A percentile compares a stretch with the other conserved stretches of the same genome.
phyloP scores from a whole-genome alignment of 179 eudicot genomes.

The Actinidia chinensis region DNA sequence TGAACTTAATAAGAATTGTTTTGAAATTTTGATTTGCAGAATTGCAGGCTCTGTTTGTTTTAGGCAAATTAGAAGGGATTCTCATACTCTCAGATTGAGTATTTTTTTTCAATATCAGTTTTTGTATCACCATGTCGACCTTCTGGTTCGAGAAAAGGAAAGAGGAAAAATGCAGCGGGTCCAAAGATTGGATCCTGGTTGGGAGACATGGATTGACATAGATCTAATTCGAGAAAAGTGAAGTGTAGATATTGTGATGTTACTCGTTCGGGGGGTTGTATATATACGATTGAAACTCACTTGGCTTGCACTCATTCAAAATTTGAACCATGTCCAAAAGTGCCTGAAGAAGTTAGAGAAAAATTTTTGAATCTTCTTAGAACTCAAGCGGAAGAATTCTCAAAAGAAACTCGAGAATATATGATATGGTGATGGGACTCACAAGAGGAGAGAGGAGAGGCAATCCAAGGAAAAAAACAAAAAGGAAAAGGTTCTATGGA shows the following conservation, averaged over 20 bases:
- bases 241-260: neutral
- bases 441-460: neutral
- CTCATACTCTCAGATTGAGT: too few relatives aligned
- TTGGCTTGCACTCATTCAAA: neutral
- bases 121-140: too few relatives aligned
- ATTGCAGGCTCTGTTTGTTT: too few relatives aligned
- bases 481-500: neutral
- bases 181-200: neutral
- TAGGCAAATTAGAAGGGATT: too few relatives aligned
- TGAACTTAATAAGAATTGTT: too few relatives aligned
- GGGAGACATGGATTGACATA: neutral
- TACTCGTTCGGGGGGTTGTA: neutral
- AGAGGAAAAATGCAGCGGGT: neutral
- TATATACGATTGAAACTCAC: neutral
- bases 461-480: neutral
- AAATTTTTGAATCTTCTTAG: neutral
- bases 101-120: too few relatives aligned
- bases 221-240: neutral
- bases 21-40: too few relatives aligned
- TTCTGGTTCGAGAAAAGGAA: too few relatives aligned
- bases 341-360: neutral
- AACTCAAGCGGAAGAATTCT: neutral
- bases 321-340: neutral
- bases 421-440: neutral
- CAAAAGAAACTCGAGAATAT: too few relatives aligned